Evolutionary conservation across 495 filamentous ascomycete species (phyloP).

Genomic region (Amniculicola lignicola): DNA sequence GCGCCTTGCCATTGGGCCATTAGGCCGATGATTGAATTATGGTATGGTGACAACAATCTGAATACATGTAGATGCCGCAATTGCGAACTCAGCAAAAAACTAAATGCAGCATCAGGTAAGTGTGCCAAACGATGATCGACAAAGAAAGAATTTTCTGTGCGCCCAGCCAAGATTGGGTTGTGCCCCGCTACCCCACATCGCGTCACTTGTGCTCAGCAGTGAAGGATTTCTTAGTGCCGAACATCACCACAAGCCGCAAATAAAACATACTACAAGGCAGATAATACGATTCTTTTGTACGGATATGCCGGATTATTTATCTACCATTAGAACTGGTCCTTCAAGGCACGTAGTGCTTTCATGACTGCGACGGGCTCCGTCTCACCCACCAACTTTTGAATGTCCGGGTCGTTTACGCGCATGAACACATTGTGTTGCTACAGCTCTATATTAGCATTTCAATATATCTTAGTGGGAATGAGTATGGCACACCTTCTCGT

Average conservation of each 20-base stretch:
- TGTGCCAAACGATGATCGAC: not conserved
- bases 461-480: not conserved
- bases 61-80: not conserved
- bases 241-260: not conserved
- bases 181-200: no score
- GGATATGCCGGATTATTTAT: no score
- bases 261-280: not conserved
- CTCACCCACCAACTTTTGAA: slow-evolving; percentile 81
- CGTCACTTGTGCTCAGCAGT: no score
- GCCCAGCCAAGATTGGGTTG: no score
- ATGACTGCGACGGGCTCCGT: slow-evolving; percentile 84
- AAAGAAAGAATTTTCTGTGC: not conserved
- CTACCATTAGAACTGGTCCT: slow-evolving; percentile 54
- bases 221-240: no score
- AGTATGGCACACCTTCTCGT: slow-evolving; percentile 74
- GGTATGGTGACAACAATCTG: not conserved
- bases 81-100: no score
- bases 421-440: slow-evolving; percentile 97
- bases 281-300: not conserved
- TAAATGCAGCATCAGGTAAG: no score
- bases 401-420: slow-evolving; percentile 76
- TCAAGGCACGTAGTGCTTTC: slow-evolving; percentile 83
- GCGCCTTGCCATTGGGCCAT: slow-evolving; percentile 67
- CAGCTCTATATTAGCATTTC: not conserved
- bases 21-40: not conserved